These are phyloP conservation scores for Tricholoma bakamatsutake DNA, from an alignment of 768 basidiomycete genomes.

Conservation along the genomic window DNA sequence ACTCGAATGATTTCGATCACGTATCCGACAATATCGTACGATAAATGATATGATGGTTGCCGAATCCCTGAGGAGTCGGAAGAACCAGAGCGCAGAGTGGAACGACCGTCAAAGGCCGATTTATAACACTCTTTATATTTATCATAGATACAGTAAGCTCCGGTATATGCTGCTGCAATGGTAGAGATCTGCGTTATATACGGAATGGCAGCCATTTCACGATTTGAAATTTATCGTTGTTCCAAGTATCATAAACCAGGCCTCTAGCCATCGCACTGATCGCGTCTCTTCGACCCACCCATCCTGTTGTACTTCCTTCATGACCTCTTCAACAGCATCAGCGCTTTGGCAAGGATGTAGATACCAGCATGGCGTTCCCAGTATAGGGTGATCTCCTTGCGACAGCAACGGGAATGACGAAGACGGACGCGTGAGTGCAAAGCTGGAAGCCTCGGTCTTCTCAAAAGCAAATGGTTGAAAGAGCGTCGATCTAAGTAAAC, in stretches of 20 bases:
- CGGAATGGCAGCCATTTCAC: conserved; percentile 1
- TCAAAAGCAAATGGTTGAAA: conserved; percentile 47
- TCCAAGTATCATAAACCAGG: conserved; percentile 75
- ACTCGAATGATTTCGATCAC: conserved; percentile 17
- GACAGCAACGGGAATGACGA: conserved; percentile 72
- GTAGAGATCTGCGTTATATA: not conserved
- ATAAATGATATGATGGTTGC: conserved; percentile 19
- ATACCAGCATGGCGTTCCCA: conserved; percentile 75
- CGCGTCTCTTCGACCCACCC: conserved; percentile 25
- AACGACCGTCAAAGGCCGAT: not conserved
- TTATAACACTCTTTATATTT: not conserved
- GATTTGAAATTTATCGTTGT: conserved; percentile 51
- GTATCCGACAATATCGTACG: conserved; percentile 30
- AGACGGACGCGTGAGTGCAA: conserved; percentile 44
- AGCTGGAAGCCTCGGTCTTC: conserved; percentile 41
- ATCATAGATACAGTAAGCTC: conserved; percentile 2
- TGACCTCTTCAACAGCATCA: conserved; percentile 59
- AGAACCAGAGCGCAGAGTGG: not conserved
- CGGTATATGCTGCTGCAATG: not conserved
- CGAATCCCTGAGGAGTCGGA: conserved; percentile 4
- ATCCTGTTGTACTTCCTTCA: conserved; percentile 39
- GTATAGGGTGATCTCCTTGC: conserved; percentile 81
- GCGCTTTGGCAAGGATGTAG: conserved; percentile 84
- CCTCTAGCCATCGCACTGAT: conserved; percentile 52
- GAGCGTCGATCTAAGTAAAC: conserved; percentile 52